Evolutionary conservation across 164 flowering plant species (phyloP).

Genomic region (Stephania yunnanensis): DNA sequence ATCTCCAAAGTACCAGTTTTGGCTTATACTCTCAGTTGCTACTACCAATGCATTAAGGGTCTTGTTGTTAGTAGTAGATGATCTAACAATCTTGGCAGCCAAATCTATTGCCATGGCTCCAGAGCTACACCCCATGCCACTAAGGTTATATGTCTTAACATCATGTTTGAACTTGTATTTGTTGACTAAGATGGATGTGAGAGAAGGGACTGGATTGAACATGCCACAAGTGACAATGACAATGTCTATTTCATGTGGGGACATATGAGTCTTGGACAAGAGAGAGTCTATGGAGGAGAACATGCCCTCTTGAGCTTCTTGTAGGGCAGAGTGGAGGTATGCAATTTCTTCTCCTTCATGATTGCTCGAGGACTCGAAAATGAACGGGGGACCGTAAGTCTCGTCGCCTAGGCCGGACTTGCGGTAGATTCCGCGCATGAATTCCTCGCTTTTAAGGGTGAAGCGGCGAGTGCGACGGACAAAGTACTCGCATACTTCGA

Average conservation of each 20-base stretch:
- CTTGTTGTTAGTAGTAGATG: not conserved
- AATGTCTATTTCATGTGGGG: conserved; percentile 26
- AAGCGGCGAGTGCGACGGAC: conserved; percentile 23
- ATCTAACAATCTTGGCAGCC: conserved; percentile 33
- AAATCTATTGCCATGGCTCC: conserved; percentile 43
- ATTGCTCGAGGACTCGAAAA: conserved; percentile 25
- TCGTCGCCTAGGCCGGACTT: conserved; percentile 59
- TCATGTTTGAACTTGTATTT: conserved; percentile 32
- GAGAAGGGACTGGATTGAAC: conserved; percentile 44
- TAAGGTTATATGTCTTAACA: conserved; percentile 41
- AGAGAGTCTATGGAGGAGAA: conserved; percentile 35
- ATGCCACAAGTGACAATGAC: conserved; percentile 43
- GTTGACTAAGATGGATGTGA: conserved; percentile 39
- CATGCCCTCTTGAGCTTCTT: conserved; percentile 48
- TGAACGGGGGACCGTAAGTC: conserved; percentile 52
- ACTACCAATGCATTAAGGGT: conserved; percentile 40
- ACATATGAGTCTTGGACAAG: conserved; percentile 26
- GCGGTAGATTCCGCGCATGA: conserved; percentile 45
- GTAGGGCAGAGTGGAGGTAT: conserved; percentile 25
- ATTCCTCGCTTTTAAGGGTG: conserved; percentile 21
- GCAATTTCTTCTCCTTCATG: too few species aligned
- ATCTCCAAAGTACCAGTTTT: conserved; percentile 56
- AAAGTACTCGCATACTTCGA: conserved; percentile 28
- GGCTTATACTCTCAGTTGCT: conserved; percentile 46
- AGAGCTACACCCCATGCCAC: conserved; percentile 66